Evolutionary conservation across 495 filamentous ascomycete species (phyloP), one percentile per base, ranked within the genome.

Genomic region (Bacidia gigantensis): DNA sequence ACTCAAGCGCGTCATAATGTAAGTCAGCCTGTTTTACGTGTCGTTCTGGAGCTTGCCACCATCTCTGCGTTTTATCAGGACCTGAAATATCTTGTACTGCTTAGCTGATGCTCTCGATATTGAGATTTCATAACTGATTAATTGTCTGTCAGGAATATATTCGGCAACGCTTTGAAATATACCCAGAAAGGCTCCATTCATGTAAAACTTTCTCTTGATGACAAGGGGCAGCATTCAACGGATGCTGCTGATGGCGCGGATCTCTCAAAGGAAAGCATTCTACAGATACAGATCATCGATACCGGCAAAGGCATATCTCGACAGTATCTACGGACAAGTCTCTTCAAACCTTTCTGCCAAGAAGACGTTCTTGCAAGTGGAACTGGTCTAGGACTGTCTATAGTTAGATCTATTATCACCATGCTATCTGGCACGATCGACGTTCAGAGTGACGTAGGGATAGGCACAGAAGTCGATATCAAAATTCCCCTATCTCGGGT

Each of bases 131-230:
- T n/a, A n/a, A n/a, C n/a, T n/a, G 26, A n/a, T n/a, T n/a, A n/a
- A n/a, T n/a, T n/a, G n/a, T n/a, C n/a, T n/a, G n/a, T n/a, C 29
- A 86, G 88, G 82, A 89, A 93, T 57, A 56, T 90, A 1, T 81
- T 87, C 50, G 83, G 87, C 17, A 93, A 93, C 63, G 79, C 87
- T 0, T 73, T 90, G 58, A 93, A 93, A 57, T 89, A 87, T 57
- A 88, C 82, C 3, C 71, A 71, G 7, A 64, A 69, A 1, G 87
- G 87, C 3, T 78, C 70, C 48, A 82, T 93, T 26, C 72, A 73
- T 3, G 64, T 90, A 12, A 73, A 65, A 0, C 62, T 88, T 14
- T 72, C 71, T 40, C 70, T 76, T 18, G 29, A 7, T 14, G 29
- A 35, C 14, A 38, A 60, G 35, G 25, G 50, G 25, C 48, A 59